These are phyloP conservation scores for Globisporangium carolinianum DNA, from an alignment of 352 stramenopile genomes.

Conservation along the genomic window DNA sequence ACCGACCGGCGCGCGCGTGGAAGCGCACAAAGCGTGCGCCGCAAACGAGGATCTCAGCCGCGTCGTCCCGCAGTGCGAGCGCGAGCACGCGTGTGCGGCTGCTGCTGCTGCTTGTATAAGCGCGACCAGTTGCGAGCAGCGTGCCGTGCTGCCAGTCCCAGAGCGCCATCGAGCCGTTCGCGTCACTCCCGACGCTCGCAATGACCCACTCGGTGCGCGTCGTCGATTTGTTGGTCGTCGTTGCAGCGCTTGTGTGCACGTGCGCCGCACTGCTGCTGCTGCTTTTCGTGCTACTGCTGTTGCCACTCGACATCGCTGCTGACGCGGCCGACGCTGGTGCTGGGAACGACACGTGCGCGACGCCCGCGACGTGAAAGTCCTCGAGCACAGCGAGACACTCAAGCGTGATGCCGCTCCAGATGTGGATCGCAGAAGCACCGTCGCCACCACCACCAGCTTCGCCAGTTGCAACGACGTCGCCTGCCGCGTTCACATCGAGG, in stretches of 20 bases:
- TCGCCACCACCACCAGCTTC: conserved; percentile 11
- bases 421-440: conserved; percentile 30
- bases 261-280: conserved; percentile 36
- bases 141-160: conserved; percentile 72
- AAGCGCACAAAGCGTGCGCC: conserved; percentile 60
- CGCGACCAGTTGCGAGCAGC: conserved; percentile 49
- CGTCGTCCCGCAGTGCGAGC: conserved; percentile 64
- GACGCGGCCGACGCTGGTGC: conserved; percentile 37
- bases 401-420: conserved; percentile 58
- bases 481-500: conserved; percentile 46
- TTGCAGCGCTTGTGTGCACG: not conserved
- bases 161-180: conserved; percentile 60
- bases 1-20: conserved; percentile 38
- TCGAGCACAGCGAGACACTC: conserved; percentile 64
- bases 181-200: conserved; percentile 56
- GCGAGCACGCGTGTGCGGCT: conserved; percentile 30
- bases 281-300: conserved; percentile 19
- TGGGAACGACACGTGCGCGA: conserved; percentile 50
- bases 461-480: conserved; percentile 62
- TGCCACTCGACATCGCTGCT: conserved; percentile 28
- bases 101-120: conserved; percentile 1
- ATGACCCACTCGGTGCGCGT: conserved; percentile 49
- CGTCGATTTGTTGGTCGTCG: not conserved
- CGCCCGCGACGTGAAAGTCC: conserved; percentile 52
- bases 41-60: conserved; percentile 56